Conservation (phyloP, 176 grass and related monocot genomes). For the Carex myosuroides region DNA sequence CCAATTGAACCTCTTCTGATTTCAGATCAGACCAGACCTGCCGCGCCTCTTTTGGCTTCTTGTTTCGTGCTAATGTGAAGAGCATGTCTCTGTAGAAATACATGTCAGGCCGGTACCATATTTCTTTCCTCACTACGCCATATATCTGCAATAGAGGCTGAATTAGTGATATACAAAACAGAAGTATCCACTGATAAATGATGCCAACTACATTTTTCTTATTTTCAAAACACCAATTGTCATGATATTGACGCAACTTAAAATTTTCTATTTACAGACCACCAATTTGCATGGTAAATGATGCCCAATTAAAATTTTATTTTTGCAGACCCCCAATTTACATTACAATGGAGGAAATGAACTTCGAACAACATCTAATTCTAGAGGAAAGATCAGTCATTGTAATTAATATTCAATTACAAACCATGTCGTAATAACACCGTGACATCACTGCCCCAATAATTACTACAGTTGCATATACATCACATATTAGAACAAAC, state of each 20-base stretch:
- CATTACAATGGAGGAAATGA: not conserved
- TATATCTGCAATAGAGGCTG: conserved; percentile 57
- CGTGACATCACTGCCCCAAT: not conserved
- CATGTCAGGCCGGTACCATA: conserved; percentile 91
- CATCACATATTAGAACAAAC: not conserved
- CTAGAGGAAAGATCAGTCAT: not conserved
- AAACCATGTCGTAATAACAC: not conserved
- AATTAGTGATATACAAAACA: conserved; percentile 4
- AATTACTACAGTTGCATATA: not conserved
- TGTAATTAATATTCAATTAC: not conserved
- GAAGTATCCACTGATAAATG: not conserved
- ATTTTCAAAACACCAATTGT: not conserved
- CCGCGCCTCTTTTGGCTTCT: conserved; percentile 54
- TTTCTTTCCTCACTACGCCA: conserved; percentile 60
- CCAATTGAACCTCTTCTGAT: conserved; percentile 63
- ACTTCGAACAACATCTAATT: not conserved
- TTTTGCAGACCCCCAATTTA: not conserved
- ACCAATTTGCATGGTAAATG: not conserved
- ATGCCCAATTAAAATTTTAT: not conserved
- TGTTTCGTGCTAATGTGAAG: conserved; percentile 75
- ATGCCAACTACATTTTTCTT: not conserved
- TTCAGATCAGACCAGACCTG: conserved; percentile 63
- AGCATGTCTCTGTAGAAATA: conserved; percentile 86
- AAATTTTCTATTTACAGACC: not conserved
- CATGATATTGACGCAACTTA: not conserved